Base-by-base conservation (phyloP, 192 early-diverging fungal genomes). In the Backusella sp. region DNA sequence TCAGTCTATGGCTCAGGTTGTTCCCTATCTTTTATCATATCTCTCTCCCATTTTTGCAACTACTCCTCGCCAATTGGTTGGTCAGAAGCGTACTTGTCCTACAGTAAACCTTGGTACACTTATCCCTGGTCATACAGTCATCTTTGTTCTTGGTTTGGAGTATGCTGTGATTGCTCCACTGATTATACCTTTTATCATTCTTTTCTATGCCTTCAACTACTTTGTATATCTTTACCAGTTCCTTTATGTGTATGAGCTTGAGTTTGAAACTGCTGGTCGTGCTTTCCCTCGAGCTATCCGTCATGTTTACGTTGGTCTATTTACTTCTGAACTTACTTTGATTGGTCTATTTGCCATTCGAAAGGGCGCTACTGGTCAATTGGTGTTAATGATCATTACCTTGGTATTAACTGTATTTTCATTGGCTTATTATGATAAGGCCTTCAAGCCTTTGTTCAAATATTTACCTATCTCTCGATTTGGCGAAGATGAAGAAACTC, bases 171-270 rank as follows among this genome's bases (percentile, higher is more conserved):
- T 96, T 26, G 90, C 94, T n/a, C 96, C 96, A 3, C 80, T 96
- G 56, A 87, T 96, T 53, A 79, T 91, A 62, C 87, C 94, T 21
- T 92, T 97, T 72, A 90, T 93, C 0, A 78, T 84, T 1, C 73
- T 93, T 42, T 95, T 93, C 84, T 97, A 92, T 80, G 84, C 80
- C 11, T 75, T 96, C 21, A 89, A 87, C 32, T 91, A 90, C 70
- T 69, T 94, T 62, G 94, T 94, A 11, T 96, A 94, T 78, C 77
- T 86, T 0, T 94, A 97, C 82, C 92, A 94, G 79, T 92, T 97
- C 77, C 83, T 94, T 41, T 94, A 93, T 65, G 92, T 94, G 3
- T 92, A 91, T 76, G 84, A 89, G 32, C 82, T 86, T 39, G 62
- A 79, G 1, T 84, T 86, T 76, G 82, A 86, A 56, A 87, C 90